Percentiles rank a stretch among this genome's conserved stretches.
Evolutionary conservation across 2,329 filamentous ascomycete genomes (phyloP).

Genomic region (Pestalotiopsis sp.): DNA sequence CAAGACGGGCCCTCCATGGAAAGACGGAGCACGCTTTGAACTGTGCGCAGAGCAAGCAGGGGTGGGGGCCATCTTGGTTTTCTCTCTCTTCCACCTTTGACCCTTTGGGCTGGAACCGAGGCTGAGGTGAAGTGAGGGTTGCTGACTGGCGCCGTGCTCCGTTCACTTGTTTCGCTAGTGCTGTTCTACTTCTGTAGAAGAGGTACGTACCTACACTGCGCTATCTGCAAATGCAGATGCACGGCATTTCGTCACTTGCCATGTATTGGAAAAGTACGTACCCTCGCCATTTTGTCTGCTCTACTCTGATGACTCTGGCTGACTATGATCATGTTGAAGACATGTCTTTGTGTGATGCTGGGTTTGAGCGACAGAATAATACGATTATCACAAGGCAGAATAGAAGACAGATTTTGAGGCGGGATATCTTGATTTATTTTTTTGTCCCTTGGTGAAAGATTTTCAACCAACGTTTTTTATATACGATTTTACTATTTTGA

Average conservation of each 20-base stretch:
- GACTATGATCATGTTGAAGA: background rate
- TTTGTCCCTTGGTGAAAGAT: background rate
- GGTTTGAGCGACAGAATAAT: background rate
- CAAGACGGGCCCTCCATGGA: too few relatives aligned
- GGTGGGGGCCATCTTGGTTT: background rate
- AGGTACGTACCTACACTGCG: background rate
- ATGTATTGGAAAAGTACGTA: background rate
- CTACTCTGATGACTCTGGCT: background rate
- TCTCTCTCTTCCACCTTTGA: background rate
- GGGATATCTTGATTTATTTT: conserved; percentile 35
- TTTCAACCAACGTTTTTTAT: background rate
- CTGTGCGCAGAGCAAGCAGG: conserved; percentile 1
- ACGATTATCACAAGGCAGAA: background rate
- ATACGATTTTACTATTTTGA: conserved; percentile 6
- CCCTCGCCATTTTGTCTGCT: background rate
- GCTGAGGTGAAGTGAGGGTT: background rate
- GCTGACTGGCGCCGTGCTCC: background rate
- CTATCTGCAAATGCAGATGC: background rate
- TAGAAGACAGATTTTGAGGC: background rate
- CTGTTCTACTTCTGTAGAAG: background rate
- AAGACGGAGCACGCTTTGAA: background rate
- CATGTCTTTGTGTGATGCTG: background rate
- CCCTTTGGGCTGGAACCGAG: conserved; percentile 10
- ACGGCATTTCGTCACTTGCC: background rate
- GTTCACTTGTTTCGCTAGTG: background rate